Percentiles rank a stretch among this genome's conserved stretches.
These are phyloP conservation scores for Didymella exigua DNA, from an alignment of 2,329 filamentous ascomycete genomes.

Conservation along the genomic window DNA sequence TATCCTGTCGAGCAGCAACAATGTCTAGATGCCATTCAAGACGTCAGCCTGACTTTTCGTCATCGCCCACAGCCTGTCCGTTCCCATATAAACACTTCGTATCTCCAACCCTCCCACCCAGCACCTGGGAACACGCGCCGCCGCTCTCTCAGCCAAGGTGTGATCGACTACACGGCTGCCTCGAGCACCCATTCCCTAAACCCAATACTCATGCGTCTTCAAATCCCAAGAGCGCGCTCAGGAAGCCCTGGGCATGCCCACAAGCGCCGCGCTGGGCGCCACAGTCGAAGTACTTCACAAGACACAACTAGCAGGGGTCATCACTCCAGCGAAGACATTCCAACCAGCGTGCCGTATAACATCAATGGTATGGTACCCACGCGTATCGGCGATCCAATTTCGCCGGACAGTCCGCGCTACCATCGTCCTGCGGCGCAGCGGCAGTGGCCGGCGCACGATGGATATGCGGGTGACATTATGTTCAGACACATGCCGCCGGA, in stretches of 20 bases:
- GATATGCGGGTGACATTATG: not conserved
- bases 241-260: not conserved
- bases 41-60: not conserved
- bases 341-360: slow-evolving; percentile 9
- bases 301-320: not conserved
- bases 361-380: slow-evolving; percentile 16
- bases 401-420: not conserved
- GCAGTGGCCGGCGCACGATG: not conserved
- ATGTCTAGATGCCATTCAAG: not conserved
- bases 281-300: slow-evolving; percentile 1
- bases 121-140: slow-evolving; percentile 26
- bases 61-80: slow-evolving; percentile 11
- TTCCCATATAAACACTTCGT: slow-evolving; percentile 12
- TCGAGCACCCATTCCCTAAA: slow-evolving; percentile 11
- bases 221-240: slow-evolving; percentile 20
- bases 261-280: not conserved
- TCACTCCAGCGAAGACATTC: not conserved
- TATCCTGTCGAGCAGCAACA: slow-evolving; percentile 26
- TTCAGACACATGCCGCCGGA: slow-evolving; percentile 32
- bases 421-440: not conserved
- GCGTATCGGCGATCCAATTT: slow-evolving; percentile 23
- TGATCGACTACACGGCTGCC: slow-evolving; percentile 18
- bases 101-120: slow-evolving; percentile 4
- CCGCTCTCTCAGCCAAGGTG: slow-evolving; percentile 40
- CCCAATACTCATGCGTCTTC: slow-evolving; percentile 34